A percentile compares a stretch with the other conserved stretches of the same genome.
Evolutionary conservation across 192 early-diverging fungal genomes (phyloP).

Genomic region (Lunasporangiospora selenospora): DNA sequence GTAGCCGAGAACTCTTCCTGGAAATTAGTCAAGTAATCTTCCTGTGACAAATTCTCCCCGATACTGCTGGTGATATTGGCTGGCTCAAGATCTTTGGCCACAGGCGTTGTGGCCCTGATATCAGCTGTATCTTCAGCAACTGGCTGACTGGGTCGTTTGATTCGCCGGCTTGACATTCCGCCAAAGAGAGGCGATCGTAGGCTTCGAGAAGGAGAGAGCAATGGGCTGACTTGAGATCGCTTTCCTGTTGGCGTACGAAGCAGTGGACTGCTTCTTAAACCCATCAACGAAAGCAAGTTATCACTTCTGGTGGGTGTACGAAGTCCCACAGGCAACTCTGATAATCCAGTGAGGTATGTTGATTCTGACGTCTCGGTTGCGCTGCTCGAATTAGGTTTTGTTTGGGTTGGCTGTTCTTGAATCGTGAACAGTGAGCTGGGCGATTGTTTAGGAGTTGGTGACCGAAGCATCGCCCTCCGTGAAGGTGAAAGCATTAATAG

Average conservation of each 20-base stretch:
- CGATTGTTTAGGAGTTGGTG: slow-evolving; percentile 10
- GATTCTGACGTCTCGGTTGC: no score
- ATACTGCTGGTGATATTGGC: no score
- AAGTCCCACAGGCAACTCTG: no score
- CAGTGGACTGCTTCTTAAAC: no score
- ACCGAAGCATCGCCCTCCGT: neutral
- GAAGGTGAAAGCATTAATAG: slow-evolving; percentile 13
- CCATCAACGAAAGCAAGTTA: no score
- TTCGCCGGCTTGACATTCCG: slow-evolving; percentile 26
- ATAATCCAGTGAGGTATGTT: no score
- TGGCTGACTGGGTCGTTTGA: neutral
- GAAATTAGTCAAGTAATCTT: neutral
- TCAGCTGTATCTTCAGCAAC: no score
- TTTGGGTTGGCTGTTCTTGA: slow-evolving; percentile 5
- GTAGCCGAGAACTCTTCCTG: neutral
- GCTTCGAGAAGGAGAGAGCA: slow-evolving; percentile 17
- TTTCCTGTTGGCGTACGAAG: slow-evolving; percentile 12
- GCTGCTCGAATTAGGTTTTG: no score
- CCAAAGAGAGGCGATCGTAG: slow-evolving; percentile 32
- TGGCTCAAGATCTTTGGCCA: slow-evolving; percentile 14
- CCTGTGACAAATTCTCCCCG: no score
- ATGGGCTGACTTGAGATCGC: neutral
- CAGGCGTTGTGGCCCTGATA: no score
- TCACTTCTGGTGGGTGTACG: no score
- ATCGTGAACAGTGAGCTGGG: slow-evolving; percentile 15